Conservation (phyloP, 2,329 filamentous ascomycete species). For the Nakataea oryzae region DNA sequence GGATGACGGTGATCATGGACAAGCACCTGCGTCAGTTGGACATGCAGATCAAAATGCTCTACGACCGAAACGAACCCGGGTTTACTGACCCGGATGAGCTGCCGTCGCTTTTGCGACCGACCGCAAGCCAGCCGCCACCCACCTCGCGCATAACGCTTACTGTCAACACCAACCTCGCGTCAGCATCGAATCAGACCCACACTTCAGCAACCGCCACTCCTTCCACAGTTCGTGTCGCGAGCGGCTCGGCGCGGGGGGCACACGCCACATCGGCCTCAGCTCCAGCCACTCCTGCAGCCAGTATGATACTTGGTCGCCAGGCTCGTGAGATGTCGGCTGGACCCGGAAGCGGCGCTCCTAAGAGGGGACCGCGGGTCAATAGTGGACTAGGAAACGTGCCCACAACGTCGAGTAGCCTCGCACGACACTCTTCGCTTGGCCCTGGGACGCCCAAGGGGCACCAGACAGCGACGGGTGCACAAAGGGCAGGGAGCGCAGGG, state of each 20-base stretch:
- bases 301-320: slow-evolving; percentile 47
- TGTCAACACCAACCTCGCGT: slow-evolving; percentile 22
- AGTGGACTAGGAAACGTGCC: slow-evolving; percentile 35
- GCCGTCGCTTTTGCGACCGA: slow-evolving; percentile 50
- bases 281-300: slow-evolving; percentile 49
- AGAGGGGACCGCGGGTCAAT: slow-evolving; percentile 40
- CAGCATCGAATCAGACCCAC: not conserved
- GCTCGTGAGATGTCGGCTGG: slow-evolving; percentile 48
- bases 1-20: slow-evolving; percentile 48
- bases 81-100: slow-evolving; percentile 53
- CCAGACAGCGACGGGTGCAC: slow-evolving; percentile 15
- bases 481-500: slow-evolving; percentile 45
- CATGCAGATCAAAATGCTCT: slow-evolving; percentile 48
- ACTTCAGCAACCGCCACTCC: slow-evolving; percentile 25
- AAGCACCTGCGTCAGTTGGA: slow-evolving; percentile 56
- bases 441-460: slow-evolving; percentile 49
- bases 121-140: slow-evolving; percentile 32
- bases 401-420: slow-evolving; percentile 44
- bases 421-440: slow-evolving; percentile 51
- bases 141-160: slow-evolving; percentile 25
- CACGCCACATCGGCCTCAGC: slow-evolving; percentile 45
- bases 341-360: slow-evolving; percentile 35
- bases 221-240: slow-evolving; percentile 27
- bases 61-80: slow-evolving; percentile 50
- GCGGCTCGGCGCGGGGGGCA: slow-evolving; percentile 36